These are phyloP conservation scores for Magnolia kwangsiensis DNA, from an alignment of 164 flowering plant species.

Conservation along the genomic window DNA sequence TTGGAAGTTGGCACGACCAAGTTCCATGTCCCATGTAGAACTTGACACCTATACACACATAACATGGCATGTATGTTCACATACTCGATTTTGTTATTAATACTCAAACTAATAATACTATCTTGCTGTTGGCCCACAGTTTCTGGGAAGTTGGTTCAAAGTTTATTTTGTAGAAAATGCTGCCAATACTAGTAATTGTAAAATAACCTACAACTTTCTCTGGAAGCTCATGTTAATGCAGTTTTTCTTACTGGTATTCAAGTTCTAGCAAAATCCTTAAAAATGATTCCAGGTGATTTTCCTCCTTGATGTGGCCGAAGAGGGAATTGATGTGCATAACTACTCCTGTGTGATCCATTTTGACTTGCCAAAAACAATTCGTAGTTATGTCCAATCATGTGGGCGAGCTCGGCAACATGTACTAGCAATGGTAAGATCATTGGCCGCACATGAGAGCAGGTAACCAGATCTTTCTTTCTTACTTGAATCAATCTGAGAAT, in stretches of 20 bases:
- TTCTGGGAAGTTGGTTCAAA: no score
- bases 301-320: slow-evolving; percentile 71
- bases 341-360: slow-evolving; percentile 84
- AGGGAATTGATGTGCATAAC: slow-evolving; percentile 69
- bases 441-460: no score
- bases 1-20: no score
- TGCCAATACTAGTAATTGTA: background rate
- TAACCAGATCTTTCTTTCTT: no score
- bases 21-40: no score
- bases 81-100: no score
- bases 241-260: slow-evolving; percentile 21
- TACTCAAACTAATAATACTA: no score
- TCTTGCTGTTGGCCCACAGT: no score
- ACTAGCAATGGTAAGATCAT: no score
- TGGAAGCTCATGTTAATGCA: background rate
- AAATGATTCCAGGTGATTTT: slow-evolving; percentile 90
- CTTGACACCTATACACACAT: no score
- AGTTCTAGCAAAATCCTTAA: slow-evolving; percentile 97
- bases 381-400: slow-evolving; percentile 78
- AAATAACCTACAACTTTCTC: background rate
- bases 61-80: no score
- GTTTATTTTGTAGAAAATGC: background rate
- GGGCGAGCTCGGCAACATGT: slow-evolving; percentile 66
- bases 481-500: background rate
- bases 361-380: slow-evolving; percentile 81